Evolutionary conservation across 2,329 filamentous ascomycete species (phyloP), one percentile per base, ranked within the genome.

Genomic region (Rugonectria rugulosa): DNA sequence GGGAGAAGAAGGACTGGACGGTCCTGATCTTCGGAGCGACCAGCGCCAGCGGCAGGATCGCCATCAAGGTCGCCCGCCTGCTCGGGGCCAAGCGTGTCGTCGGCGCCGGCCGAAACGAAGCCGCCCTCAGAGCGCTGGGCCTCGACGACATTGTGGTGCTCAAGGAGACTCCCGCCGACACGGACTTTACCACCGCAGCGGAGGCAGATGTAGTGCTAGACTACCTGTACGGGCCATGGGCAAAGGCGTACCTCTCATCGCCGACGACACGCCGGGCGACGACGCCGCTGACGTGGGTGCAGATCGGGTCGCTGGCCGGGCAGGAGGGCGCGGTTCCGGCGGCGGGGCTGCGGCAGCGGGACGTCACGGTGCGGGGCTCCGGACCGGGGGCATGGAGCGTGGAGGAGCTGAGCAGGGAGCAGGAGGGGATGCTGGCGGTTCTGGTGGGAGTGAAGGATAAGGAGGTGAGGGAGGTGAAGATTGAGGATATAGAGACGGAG

Each of bases 201-300:
- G 75, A 78, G 29, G 77, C 78, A 26, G 82, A 86, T 57, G 74
- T 86, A 3, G 75, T 86, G 4, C 70, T 87, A 2, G 83, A 87
- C 63, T 87, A 85, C 62, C 70, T 87, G 7, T 85, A 81, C 68
- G 83, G 83, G 0, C 70, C 74, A 0, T 72, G 77, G 14, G 68
- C 77, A 0, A 61, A 73, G 10, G 74, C 75, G 5, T 67, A 80
- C 9, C 70, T 85, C 7, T 62, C 67, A 5, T 74, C 73, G 4
- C 63, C 83, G 15, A 72, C 69, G 29, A 71, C 74, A 2, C 67
- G 66, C 24, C 10, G n/a, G 17, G 64, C 60, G 2, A 65, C 42
- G 43, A 74, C 72, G n/a, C 73, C 78, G 0, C 72, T 82, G 20
- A 81, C 83, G 54, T 84, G 81, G 65, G 77, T 85, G 10, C 77